Base-by-base conservation (phyloP, 2,329 filamentous ascomycete genomes). In the Aspergillus calidoustus region DNA sequence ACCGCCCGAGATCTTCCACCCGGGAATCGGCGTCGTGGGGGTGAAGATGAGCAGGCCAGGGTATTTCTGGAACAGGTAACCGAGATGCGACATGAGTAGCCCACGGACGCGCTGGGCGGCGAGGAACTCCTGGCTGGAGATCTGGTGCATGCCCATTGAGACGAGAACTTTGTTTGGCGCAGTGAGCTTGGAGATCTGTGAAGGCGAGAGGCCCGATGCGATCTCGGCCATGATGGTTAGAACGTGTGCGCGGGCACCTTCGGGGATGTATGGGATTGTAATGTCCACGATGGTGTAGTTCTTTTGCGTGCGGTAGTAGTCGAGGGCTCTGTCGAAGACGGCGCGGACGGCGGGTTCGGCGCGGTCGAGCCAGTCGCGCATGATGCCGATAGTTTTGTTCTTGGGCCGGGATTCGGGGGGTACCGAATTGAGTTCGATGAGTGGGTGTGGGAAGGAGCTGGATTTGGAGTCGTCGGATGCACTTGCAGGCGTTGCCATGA, bases 1-100 rank as follows among this genome's bases (percentile, higher is more conserved):
- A 46, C 80, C 83, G 1, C 82, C 76, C 1, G 49, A 46, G 11
- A 89, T 87, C 47, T 86, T 85, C 90, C 91, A 96, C 11, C 93
- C 93, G 0, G 87, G 82, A 62, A 90, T 85, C 0, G 93, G 91
- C 3, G 87, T 86, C 1, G 92, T 93, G 0, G 93, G 93, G 2
- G 90, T 90, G 47, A 96, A 79, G 62, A 97, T 87, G 38, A 97
- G 79, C 62, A 97, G 79, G 25, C 90, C 91, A 0, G 92, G 91
- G 71, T 96, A 78, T 59, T 83, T 78, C 67, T 86, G 79, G 79
- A 88, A 97, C 1, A 96, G 80, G 68, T 84, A 82, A 0, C 91
- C 86, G 11, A 96, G 81, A 76, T 96, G 92, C 41, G 85, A 82
- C 92, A 96, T 96, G 57, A 94, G 79, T 41, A 94, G 78, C 41